Conservation (phyloP, 345 rosid species). For the Camelina laxa region DNA sequence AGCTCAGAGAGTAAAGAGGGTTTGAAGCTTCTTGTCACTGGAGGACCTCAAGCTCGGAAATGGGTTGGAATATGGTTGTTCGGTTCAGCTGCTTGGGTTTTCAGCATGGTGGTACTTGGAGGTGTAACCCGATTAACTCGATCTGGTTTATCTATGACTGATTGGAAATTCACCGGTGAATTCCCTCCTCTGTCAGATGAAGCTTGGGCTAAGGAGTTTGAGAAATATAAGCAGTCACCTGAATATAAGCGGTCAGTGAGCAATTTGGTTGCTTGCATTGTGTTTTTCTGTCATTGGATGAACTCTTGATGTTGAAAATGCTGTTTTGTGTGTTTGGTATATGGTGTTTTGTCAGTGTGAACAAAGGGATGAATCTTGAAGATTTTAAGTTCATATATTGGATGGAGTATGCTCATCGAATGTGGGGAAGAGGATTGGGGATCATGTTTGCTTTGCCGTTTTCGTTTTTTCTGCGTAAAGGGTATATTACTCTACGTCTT, state of each 20-base stretch:
- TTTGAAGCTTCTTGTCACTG: slow-evolving; percentile 69
- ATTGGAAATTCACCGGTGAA: slow-evolving; percentile 85
- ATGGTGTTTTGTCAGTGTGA: slow-evolving; percentile 56
- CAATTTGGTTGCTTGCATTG: slow-evolving; percentile 27
- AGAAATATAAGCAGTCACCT: slow-evolving; percentile 85
- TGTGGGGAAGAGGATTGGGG: slow-evolving; percentile 99
- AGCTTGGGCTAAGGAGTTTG: slow-evolving; percentile 84
- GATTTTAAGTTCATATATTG: slow-evolving; percentile 96
- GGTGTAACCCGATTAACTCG: slow-evolving; percentile 85
- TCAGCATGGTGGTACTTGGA: slow-evolving; percentile 91
- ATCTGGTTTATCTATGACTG: slow-evolving; percentile 97
- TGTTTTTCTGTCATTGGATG: slow-evolving; percentile 13
- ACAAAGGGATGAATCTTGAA: slow-evolving; percentile 89
- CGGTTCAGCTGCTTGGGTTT: slow-evolving; percentile 94
- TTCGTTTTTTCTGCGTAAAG: slow-evolving; percentile 86
- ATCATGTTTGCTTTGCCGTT: slow-evolving; percentile 96
- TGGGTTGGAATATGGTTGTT: slow-evolving; percentile 93
- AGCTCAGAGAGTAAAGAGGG: slow-evolving; percentile 65
- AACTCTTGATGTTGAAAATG: background rate
- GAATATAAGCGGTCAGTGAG: slow-evolving; percentile 77
- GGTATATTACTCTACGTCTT: slow-evolving; percentile 80
- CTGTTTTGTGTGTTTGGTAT: slow-evolving; percentile 4
- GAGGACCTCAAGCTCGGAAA: slow-evolving; percentile 86
- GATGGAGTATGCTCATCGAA: slow-evolving; percentile 98
- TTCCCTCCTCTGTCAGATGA: slow-evolving; percentile 87